Evolutionary conservation across 805 yeast species (phyloP), one percentile per base, ranked within the genome.

Genomic region (Yueomyces sinensis): DNA sequence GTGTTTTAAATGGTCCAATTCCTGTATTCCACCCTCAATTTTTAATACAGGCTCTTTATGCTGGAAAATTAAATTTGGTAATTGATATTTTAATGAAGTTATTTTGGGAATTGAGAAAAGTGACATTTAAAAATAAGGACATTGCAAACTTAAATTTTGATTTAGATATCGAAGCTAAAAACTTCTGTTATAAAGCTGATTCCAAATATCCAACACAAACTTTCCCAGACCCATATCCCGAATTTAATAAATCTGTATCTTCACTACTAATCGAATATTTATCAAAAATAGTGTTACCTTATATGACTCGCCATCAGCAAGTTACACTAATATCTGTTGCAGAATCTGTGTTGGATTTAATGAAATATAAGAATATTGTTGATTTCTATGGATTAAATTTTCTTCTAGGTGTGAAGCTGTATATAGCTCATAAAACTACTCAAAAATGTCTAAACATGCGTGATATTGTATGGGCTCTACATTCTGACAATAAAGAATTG

Each of bases 21-120:
- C 95, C 96, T 0, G 59, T 84, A 1, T 87, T 82, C 45, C 96
- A 89, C 49, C 97, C 97, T 0, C 95, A 86, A 53, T 68, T 83
- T 35, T 55, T 87, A 32, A 76, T 84, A 31, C 95, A 87, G 52
- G 61, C 76, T 4, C 52, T 87, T 15, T 75, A 79, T 45, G 68
- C 73, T 43, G 77, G 76, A 19, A 74, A 77, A 41, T 42, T 69
- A 13, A 58, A 60, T 9, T 48, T 73, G 2, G 87, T 74, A 2
- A 66, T 72, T 40, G 66, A 64, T 27, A 63, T 87, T 1, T 47
- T 89, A 15, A 58, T 70, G 11, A 56, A 63, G 17, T 56, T 87
- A 27, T 70, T 74, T 39, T 51, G 66, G 13, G 60, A 52, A 29
- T 48, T 86, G 28, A 62, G 91, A 41, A 69, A 70, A n/a, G 53